phyloP scores from a whole-genome alignment of 148 eudicot genomes.

The Persicaria tinctoria region DNA sequence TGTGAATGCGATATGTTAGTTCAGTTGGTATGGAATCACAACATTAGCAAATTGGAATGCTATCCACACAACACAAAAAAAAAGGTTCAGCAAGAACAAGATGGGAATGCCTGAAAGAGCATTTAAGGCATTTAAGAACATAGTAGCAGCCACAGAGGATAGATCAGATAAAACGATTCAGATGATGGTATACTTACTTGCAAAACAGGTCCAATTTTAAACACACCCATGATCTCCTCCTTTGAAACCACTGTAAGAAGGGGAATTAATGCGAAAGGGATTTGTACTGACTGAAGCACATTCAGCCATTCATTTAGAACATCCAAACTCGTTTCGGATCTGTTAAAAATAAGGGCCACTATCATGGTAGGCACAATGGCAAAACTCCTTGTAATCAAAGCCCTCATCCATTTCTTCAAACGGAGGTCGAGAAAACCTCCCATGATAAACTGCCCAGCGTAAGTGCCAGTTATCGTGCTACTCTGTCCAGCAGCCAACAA shows the following conservation, averaged over 20 bases:
- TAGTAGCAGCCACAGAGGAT: neutral
- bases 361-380: constrained; percentile 84
- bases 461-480: constrained; percentile 88
- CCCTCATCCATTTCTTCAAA: constrained; percentile 69
- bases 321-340: constrained; percentile 62
- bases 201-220: constrained; percentile 48
- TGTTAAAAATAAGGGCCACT: constrained; percentile 60
- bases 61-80: neutral
- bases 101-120: neutral
- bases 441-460: constrained; percentile 89
- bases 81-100: neutral
- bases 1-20: too few relatives aligned
- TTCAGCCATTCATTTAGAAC: constrained; percentile 81
- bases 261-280: constrained; percentile 85
- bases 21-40: neutral
- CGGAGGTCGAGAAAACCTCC: constrained; percentile 74
- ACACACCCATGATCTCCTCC: constrained; percentile 65
- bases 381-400: constrained; percentile 78
- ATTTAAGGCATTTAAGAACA: neutral
- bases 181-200: constrained; percentile 35
- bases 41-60: neutral
- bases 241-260: constrained; percentile 71
- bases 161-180: neutral
- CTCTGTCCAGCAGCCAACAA: constrained; percentile 90
- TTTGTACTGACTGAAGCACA: constrained; percentile 80